Conservation (phyloP, 1,284 basidiomycete genomes). For the Cutaneotrichosporon dermatis region DNA sequence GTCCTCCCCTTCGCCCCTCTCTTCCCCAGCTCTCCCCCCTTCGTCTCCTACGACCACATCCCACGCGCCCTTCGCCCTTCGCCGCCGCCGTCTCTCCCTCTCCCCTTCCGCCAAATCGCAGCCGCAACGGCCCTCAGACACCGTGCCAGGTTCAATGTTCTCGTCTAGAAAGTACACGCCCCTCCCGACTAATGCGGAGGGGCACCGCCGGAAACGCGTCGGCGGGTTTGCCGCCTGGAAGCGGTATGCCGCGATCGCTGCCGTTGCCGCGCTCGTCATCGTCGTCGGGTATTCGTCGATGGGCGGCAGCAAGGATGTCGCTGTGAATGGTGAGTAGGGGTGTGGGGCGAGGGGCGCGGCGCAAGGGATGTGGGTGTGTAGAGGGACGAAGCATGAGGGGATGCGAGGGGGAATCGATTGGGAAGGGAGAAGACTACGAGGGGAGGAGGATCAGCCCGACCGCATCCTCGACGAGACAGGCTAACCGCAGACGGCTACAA, state of each 20-base stretch:
- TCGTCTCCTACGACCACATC: not conserved
- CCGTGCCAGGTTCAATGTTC: constrained; percentile 32
- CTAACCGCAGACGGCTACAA: not conserved
- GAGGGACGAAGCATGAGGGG: no score
- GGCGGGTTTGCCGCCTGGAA: constrained; percentile 40
- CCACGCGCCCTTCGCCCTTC: not conserved
- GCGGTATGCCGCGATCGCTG: constrained; percentile 30
- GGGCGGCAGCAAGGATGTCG: constrained; percentile 13
- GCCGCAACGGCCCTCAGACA: not conserved
- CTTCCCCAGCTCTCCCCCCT: constrained; percentile 2
- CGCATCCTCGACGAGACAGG: no score
- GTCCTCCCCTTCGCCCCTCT: not conserved
- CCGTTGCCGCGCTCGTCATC: not conserved
- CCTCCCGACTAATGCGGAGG: constrained; percentile 36
- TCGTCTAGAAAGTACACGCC: constrained; percentile 40
- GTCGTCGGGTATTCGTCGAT: not conserved
- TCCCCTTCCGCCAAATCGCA: not conserved
- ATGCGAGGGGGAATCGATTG: no score
- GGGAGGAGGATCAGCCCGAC: no score
- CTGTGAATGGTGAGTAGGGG: constrained; percentile 4
- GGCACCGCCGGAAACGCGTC: constrained; percentile 27
- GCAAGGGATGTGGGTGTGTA: no score
- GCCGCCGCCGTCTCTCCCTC: constrained; percentile 1
- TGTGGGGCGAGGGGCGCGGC: no score
- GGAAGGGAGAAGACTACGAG: no score